Evolutionary conservation across 352 stramenopile genomes (phyloP).

Genomic region (Aphanomyces astaci): DNA sequence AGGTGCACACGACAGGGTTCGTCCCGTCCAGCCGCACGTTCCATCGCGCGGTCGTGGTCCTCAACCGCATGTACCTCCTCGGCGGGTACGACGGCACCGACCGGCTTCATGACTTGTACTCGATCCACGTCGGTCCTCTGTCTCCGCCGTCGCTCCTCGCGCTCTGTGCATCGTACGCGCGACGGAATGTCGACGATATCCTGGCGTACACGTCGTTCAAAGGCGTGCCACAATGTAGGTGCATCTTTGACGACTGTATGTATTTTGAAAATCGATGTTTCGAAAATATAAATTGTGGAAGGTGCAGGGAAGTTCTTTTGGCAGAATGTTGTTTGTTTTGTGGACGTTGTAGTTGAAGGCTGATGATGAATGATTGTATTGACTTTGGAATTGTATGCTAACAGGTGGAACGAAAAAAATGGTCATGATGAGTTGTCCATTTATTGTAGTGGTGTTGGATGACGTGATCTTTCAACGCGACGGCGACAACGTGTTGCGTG

Average conservation of each 20-base stretch:
- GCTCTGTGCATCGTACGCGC: constrained; percentile 61
- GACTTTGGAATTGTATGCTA: too few relatives aligned
- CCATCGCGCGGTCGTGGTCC: constrained; percentile 69
- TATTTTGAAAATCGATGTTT: not conserved
- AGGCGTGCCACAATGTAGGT: constrained; percentile 50
- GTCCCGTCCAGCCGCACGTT: constrained; percentile 82
- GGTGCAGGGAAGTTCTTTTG: too few relatives aligned
- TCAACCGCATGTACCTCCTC: constrained; percentile 78
- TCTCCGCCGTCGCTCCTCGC: constrained; percentile 62
- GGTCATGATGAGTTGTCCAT: not conserved
- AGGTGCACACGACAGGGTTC: constrained; percentile 72
- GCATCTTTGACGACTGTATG: not conserved
- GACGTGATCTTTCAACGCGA: constrained; percentile 75
- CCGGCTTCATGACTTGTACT: constrained; percentile 75
- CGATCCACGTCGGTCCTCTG: constrained; percentile 72
- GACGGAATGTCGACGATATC: constrained; percentile 55
- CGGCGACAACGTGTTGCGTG: constrained; percentile 46
- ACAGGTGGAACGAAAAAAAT: too few relatives aligned
- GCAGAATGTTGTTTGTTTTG: too few relatives aligned
- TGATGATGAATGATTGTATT: too few relatives aligned
- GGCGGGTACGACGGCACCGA: constrained; percentile 82
- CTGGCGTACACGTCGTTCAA: constrained; percentile 64
- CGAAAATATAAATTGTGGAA: too few relatives aligned
- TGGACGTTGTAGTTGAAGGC: too few relatives aligned
- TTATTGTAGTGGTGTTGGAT: constrained; percentile 50